Evolutionary conservation across 164 flowering plant species (phyloP).

Genomic region (Dillenia turbinata): DNA sequence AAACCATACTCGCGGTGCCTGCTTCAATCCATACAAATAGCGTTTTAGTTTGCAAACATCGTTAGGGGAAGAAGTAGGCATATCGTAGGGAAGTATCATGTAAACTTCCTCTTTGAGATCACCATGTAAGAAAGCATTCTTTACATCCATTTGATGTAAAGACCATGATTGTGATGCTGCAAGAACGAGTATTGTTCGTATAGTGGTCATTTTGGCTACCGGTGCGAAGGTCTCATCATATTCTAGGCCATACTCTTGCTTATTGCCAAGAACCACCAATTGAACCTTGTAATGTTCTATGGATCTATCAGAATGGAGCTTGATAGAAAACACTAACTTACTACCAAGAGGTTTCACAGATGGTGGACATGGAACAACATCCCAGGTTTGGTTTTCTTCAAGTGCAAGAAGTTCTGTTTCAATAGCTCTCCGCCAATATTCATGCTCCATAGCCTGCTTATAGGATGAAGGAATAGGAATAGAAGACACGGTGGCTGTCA

Average conservation of each 20-base stretch:
- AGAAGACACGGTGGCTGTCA: neutral
- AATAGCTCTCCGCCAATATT: conserved; percentile 2
- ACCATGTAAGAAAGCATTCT: conserved; percentile 1
- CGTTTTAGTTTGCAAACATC: neutral
- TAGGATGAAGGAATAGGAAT: neutral
- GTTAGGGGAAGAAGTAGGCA: neutral
- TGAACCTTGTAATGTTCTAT: neutral
- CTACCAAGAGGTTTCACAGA: neutral
- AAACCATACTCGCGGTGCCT: neutral
- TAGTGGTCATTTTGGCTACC: neutral
- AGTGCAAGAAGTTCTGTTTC: neutral
- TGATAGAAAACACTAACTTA: neutral
- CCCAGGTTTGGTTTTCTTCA: no score
- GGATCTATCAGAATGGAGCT: no score
- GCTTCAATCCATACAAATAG: no score
- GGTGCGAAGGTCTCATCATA: no score
- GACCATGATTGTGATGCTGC: neutral
- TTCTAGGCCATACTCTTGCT: no score
- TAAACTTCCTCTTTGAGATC: conserved; percentile 2
- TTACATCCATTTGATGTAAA: neutral
- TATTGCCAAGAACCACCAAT: neutral
- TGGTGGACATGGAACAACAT: neutral
- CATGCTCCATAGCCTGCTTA: neutral
- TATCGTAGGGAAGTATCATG: neutral
- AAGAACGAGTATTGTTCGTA: conserved; percentile 1